Base-by-base conservation (phyloP, 208 protist species). In the Leishmania braziliensis region DNA sequence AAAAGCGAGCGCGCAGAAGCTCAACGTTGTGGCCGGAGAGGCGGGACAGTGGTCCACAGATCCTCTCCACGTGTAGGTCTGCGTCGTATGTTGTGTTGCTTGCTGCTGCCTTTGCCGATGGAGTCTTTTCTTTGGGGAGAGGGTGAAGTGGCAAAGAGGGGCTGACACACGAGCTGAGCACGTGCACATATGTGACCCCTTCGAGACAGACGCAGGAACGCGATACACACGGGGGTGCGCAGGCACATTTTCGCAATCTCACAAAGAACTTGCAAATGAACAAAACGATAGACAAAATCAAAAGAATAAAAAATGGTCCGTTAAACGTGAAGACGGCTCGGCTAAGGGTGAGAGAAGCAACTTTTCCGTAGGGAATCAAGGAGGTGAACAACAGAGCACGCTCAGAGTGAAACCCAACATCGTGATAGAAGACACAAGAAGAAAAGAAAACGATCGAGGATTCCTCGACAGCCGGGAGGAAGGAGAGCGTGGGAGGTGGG, bases 221-320 rank as follows among this genome's bases (percentile, higher is more conserved):
- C 43, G 43, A 46, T 46, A 46, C 43, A 46, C 43, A 46, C 43
- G 4, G 43, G 43, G 43, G 43, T 46, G 58, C 58, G 58, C 58
- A 23, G 20, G 8, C 26, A 29, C 26, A 6, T 63, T 63, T 33
- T 63, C 53, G 4, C 43, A 46, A 46, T 46, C 43, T 0, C 43
- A 46, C 43, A 46, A 46, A 46, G 43, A 6, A 46, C 43, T 46
- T 46, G 43, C 43, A 6, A 46, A 46, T 46, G 43, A 46, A 16
- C 5, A 46, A 56, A 56, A 20, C 53, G 53, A 56, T 23, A 56
- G 43, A 46, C 43, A 46, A 46, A 51, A 72, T 53, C 50, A 62
- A 74, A 80, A n/a, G 29, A 62, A 73, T 54, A 29, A 80, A 73
- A 58, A 53, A 63, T 60, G 4, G 20, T 62, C 58, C 12, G 39